A percentile compares a stretch with the other conserved stretches of the same genome.
Conservation (phyloP, 345 rosid species). For the Firmiana major region DNA sequence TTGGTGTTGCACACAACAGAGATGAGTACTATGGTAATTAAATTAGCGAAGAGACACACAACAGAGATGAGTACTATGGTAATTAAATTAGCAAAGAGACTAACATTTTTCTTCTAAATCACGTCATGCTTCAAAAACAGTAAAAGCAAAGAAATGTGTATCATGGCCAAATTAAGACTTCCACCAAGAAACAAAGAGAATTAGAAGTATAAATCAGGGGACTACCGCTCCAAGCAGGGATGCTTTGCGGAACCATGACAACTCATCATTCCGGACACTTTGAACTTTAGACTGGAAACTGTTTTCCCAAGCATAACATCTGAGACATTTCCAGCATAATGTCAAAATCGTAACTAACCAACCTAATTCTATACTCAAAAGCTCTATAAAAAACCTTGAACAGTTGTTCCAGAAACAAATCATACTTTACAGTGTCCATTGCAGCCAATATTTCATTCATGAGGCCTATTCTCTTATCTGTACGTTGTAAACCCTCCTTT, state of each 20-base stretch:
- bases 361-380: neutral
- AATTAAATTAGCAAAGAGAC: neutral
- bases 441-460: slow-evolving; percentile 99
- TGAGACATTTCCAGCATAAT: slow-evolving; percentile 29
- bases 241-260: slow-evolving; percentile 96
- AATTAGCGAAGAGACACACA: neutral
- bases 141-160: neutral
- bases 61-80: neutral
- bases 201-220: slow-evolving; percentile 16
- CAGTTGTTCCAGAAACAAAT: slow-evolving; percentile 8
- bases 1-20: neutral
- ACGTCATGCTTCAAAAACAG: neutral
- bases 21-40: neutral
- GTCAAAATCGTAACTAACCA: neutral
- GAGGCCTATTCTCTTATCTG: slow-evolving; percentile 95
- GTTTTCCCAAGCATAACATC: slow-evolving; percentile 98
- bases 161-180: neutral
- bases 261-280: slow-evolving; percentile 72
- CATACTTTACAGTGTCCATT: slow-evolving; percentile 98
- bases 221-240: slow-evolving; percentile 88
- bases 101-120: neutral
- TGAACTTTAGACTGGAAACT: slow-evolving; percentile 93
- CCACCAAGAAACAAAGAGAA: neutral
- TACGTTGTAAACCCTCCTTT: slow-evolving; percentile 94
- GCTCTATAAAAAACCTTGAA: neutral